Base-by-base conservation (phyloP, 805 yeast species). In the Metschnikowia drakensbergensis region DNA sequence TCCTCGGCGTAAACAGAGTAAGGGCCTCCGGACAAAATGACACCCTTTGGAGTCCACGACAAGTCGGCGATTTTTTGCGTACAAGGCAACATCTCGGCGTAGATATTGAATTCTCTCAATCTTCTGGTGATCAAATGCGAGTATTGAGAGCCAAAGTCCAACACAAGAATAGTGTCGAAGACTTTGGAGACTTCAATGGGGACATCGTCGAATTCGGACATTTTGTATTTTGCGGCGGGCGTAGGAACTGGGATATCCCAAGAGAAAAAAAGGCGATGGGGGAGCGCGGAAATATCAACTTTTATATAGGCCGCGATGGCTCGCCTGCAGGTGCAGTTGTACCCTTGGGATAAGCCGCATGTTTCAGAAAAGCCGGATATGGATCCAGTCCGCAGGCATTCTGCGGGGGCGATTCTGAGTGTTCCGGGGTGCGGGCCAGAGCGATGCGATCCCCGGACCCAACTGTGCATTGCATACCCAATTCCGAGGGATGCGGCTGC, bases 1-100 rank as follows among this genome's bases (percentile, higher is more conserved):
- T 85, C 98, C 49, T 82, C 85, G 50, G 86, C 97, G 66, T 92
- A 94, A 44, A 94, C 99, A 9, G 98, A 90, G 84, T 88, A 94
- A 46, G 99, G 99, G 57, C 96, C 94, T 55, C 99, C 99, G 41
- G 97, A 90, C 54, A 94, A 76, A 64, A 94, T 94, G 51, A 94
- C 84, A 74, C 99, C 99, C 68, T 84, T 88, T 59, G 99, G 99
- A 67, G 82, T 91, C 95, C 97, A 94, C 51, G 83, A 71, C 61
- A 94, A 80, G 58, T 92, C 97, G 47, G 85, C 67, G 65, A 94
- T 92, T 77, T 94, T 94, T 74, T 95, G 99, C 47, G 99, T 94
- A 75, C 99, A 94, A 59, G 99, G 99, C 56, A 94, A 81, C 99
- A 94, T 94, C 75, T 94, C 99, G 58, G 99, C 98, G 71, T 94